Conservation (phyloP, 148 eudicot genomes). For the Limonium bicolor region DNA sequence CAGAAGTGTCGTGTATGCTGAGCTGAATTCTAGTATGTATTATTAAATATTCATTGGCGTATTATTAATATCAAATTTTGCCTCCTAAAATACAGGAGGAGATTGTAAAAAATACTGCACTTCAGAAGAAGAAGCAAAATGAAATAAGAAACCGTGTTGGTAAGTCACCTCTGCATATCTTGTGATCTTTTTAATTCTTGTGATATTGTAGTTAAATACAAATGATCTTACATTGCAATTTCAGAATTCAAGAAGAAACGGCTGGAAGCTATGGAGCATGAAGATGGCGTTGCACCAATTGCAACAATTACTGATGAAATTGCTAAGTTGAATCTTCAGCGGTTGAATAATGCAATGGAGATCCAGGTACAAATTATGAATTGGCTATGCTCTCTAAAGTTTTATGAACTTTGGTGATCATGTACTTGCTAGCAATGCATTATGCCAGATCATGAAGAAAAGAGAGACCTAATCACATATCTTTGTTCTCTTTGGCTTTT, state of each 20-base stretch:
- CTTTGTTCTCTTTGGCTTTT: background rate
- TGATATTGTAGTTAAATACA: no score
- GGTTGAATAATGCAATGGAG: conserved; percentile 39
- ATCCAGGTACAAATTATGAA: conserved; percentile 38
- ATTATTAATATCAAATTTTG: no score
- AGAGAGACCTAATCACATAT: no score
- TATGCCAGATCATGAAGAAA: background rate
- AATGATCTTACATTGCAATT: conserved; percentile 7
- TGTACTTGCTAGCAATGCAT: background rate
- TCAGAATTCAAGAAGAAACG: conserved; percentile 40
- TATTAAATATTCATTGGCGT: no score
- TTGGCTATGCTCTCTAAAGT: no score
- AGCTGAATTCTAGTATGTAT: no score
- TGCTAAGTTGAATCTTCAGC: conserved; percentile 30
- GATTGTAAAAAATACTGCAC: conserved; percentile 17
- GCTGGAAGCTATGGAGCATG: conserved; percentile 34
- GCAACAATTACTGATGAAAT: conserved; percentile 39
- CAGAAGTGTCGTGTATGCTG: conserved; percentile 62
- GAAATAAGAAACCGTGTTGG: conserved; percentile 47
- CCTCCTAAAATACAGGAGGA: no score
- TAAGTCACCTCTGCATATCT: conserved; percentile 24
- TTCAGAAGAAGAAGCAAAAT: conserved; percentile 35
- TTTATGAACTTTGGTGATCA: background rate
- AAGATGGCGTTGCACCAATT: conserved; percentile 35
- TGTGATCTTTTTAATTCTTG: no score